Conservation (phyloP, 352 stramenopile species). For the Stramenopiles sp. region DNA sequence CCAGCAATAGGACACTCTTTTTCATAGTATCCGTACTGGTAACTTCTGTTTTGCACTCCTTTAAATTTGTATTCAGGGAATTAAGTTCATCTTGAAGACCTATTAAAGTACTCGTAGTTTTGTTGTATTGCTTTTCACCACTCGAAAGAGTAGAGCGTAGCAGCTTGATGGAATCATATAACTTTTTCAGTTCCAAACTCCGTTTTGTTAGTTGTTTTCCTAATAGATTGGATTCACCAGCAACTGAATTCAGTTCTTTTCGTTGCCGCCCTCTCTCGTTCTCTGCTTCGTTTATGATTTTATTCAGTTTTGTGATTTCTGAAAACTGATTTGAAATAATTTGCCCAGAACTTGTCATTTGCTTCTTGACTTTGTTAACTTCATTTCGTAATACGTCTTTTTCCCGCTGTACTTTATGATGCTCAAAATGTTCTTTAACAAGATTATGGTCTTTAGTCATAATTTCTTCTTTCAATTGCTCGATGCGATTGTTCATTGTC, state of each 20-base stretch:
- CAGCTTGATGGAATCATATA: conserved; percentile 94
- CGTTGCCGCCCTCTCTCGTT: conserved; percentile 70
- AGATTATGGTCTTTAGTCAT: conserved; percentile 76
- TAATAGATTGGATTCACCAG: conserved; percentile 86
- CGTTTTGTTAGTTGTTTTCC: conserved; percentile 82
- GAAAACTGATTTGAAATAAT: conserved; percentile 81
- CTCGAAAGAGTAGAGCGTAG: conserved; percentile 52
- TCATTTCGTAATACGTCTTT: conserved; percentile 67
- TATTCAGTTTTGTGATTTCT: conserved; percentile 71
- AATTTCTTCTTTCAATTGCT: conserved; percentile 87
- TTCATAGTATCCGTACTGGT: conserved; percentile 5
- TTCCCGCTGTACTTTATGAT: conserved; percentile 59
- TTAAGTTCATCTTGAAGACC: not conserved
- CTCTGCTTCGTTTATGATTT: conserved; percentile 74
- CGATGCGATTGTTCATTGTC: conserved; percentile 78
- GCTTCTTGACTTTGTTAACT: conserved; percentile 63
- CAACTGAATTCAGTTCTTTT: conserved; percentile 86
- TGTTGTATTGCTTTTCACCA: not conserved
- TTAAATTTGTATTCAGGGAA: not conserved
- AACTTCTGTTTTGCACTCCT: not conserved
- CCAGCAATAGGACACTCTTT: not conserved
- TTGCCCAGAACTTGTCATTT: conserved; percentile 59
- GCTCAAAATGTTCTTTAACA: conserved; percentile 84
- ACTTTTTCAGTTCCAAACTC: conserved; percentile 82
- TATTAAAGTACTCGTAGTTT: not conserved